Evolutionary conservation across 1,139 yeast genomes (phyloP), one percentile per base, ranked within the genome.

Genomic region (Yamadazyma jaroonii): DNA sequence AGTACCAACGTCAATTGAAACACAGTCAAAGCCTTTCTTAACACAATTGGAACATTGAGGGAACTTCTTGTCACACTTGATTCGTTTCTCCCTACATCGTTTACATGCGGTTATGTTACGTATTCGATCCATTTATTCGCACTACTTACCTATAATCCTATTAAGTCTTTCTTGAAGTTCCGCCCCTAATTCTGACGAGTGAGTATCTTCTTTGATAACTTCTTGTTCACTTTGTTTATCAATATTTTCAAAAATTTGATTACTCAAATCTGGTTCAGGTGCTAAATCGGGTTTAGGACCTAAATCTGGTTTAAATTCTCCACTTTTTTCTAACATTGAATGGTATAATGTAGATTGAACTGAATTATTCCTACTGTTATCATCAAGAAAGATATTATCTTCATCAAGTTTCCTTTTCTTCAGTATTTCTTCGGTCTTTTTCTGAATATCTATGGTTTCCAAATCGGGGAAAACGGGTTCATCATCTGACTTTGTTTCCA

Each of bases 1-100:
- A 0, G 95, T 85, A 4, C 87, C 87, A 0, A 95, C 86, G 56
- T 88, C 96, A 10, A 85, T 59, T 0, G 92, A 88, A 10, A 86
- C 78, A 58, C 96, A 87, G 11, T 83, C 84, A 3, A 66, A 79
- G 7, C 78, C 77, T 13, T 83, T 81, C 48, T 77, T 79, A 24
- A 64, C 68, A 59, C 96, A 87, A 28, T 77, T 74, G 9, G 77
- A 62, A 54, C 96, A 88, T 36, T 79, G 75, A 1, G 95, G 95
- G 56, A 84, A 81, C 47, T 78, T 75, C 47, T 82, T 88, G 49
- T 88, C 94, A 62, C 96, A 88, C 50, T 80, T 79, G 39, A 86
- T 78, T 58, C 87, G 87, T 53, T 86, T 81, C 39, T 67, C 56
- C 14, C 95, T 73, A 52, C 96, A 88, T 36, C 95, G 67, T 50